Evolutionary conservation across 495 filamentous ascomycete genomes (phyloP), one percentile per base, ranked within the genome.

Genomic region (Aspergillus baeticus): DNA sequence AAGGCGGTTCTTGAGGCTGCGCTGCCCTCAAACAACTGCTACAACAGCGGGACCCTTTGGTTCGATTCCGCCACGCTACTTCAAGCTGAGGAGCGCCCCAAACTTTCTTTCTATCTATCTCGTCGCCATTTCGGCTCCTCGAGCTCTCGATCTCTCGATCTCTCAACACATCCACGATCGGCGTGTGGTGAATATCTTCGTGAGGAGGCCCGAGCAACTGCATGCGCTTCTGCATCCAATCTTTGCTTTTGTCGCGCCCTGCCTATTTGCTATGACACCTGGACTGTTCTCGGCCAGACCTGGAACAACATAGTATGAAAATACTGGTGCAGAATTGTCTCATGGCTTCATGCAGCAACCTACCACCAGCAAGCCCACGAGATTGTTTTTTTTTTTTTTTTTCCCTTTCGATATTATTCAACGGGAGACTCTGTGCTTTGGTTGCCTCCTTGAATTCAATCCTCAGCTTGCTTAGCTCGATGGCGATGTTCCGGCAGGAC

Each of bases 251-350:
- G 6, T 23, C 15, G 17, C 38, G 14, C 43, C 6, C 14, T 10
- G 13, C 4, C 17, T 50, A 37, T 37, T 26, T 50, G 47, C 34
- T 38, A 37, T 26, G 47, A 6, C 11, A 37, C 34, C 18, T 4
- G 15, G 14, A 10, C 35, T 10, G 47, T 50, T 50, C 20, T 50
- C 47, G 34, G 33, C 33, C 29, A 15, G 20, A 35, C 21, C 10
- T 35, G 15, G 34, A 20, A 10, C 33, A 17, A 18, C 15, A 18
- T 21, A 8, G 7, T 35, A 35, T 33, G 17, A 5, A 35, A 49
- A 50, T 37, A 20, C 31, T 50, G 18, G 10, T 50, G 47, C 47
- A 50, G 33, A 21, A 37, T 35, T 49, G 26, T 49, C 14, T 31
- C 29, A 36, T 20, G 46, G 29, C 31, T 51, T 39, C 18, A 51